Base-by-base conservation (phyloP, 2,329 filamentous ascomycete species). In the Plectosphaerella plurivora region DNA sequence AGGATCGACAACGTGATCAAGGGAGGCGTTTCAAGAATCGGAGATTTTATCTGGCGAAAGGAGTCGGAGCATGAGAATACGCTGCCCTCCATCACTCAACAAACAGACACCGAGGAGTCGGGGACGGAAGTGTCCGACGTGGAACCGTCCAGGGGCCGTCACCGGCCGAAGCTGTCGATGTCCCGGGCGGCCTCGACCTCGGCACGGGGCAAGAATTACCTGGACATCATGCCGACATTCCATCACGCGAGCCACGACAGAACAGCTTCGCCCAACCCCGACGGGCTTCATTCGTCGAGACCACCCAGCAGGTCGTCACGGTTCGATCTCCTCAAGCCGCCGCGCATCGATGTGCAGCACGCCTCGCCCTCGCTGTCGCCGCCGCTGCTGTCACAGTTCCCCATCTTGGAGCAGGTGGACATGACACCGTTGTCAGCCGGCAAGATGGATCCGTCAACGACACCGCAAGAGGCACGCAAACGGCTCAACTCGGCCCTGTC, bases 1-100 rank as follows among this genome's bases (percentile, higher is more conserved):
- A 79, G 88, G 51, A 84, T 93, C 56, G 88, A 90, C 55, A 88
- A 83, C 28, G 78, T 90, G 28, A 81, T 95, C 45, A 77, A 79
- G 24, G 81, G 74, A 7, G 71, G 81, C 22, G 78, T 83, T 6
- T 81, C 78, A 24, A 82, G 77, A 59, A 66, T 84, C 14, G 75
- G 79, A 28, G 81, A 83, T 49, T 70, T 84, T 50, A 58, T 84
- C 20, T 83, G 81, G 78, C 77, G 74, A 57, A 81, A 75, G 54
- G 79, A 83, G 6, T 63, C 63, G 4, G 66, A 68, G 6, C 28
- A 33, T 8, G 28, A 33, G 28, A 33, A 33, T 33, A 35, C 33
- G 9, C 61, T 60, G 4, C 59, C 59, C 10, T 60, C 60, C 11
- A 68, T 70, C 6, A 25, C 10, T 4, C 22, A 33, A 9, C 25